phyloP scores from a whole-genome alignment of 306 rosid species.

The Phaseolus lunatus region DNA sequence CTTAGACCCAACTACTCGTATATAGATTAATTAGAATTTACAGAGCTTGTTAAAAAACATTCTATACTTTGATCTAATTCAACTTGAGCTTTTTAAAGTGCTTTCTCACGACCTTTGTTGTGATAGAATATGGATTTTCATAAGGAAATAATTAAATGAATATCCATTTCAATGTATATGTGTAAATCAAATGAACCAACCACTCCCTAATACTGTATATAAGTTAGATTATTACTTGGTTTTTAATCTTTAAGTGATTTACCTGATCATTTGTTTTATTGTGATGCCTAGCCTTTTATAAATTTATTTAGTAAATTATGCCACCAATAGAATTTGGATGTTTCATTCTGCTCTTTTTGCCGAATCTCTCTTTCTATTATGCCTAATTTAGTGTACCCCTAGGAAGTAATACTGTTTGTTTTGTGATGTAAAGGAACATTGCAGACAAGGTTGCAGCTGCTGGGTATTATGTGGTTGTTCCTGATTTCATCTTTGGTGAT shows the following conservation, averaged over 20 bases:
- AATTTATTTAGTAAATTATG: background rate
- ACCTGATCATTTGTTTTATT: background rate
- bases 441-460: slow-evolving; percentile 78
- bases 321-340: background rate
- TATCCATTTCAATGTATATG: background rate
- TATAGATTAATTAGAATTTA: background rate
- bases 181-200: background rate
- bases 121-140: no score
- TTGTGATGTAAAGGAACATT: slow-evolving; percentile 58
- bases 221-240: background rate
- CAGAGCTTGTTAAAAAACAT: background rate
- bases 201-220: background rate
- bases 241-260: background rate
- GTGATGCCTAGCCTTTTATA: background rate
- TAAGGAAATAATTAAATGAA: background rate
- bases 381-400: slow-evolving; percentile 7
- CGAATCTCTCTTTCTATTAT: background rate
- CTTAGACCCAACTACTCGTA: background rate
- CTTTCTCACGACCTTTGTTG: no score
- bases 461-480: slow-evolving; percentile 73
- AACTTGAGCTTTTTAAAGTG: no score
- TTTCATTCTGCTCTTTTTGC: background rate
- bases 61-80: no score
- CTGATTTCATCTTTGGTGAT: slow-evolving; percentile 69
- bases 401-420: slow-evolving; percentile 29